Conservation (phyloP, 306 rosid species). For the Cyclanthera cordifolia region DNA sequence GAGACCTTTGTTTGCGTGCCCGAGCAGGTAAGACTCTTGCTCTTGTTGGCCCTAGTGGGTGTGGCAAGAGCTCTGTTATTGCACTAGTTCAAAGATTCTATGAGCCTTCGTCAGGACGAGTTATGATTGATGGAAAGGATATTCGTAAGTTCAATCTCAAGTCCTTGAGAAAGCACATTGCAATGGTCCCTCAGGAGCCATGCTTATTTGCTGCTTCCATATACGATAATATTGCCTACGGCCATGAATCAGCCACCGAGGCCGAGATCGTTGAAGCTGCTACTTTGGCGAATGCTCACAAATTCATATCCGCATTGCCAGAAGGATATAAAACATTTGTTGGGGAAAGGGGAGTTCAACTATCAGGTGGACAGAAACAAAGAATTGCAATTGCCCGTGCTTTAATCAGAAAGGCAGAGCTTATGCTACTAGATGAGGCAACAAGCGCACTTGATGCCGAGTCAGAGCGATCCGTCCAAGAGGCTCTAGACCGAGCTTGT, state of each 20-base stretch:
- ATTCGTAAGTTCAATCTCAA: constrained; percentile 86
- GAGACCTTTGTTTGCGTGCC: constrained; percentile 80
- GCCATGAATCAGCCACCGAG: constrained; percentile 77
- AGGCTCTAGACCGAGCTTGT: constrained; percentile 83
- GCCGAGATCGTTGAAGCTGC: constrained; percentile 91
- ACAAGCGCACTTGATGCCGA: constrained; percentile 97
- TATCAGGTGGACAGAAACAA: constrained; percentile 94
- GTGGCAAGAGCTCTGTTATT: constrained; percentile 94
- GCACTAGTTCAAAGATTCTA: constrained; percentile 74
- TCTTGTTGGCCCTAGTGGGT: constrained; percentile 96
- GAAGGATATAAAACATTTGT: constrained; percentile 85
- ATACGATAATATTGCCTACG: constrained; percentile 85
- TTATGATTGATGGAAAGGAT: constrained; percentile 83
- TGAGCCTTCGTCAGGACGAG: constrained; percentile 83
- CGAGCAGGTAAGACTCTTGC: constrained; percentile 95
- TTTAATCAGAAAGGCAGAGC: constrained; percentile 71
- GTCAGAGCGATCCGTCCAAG: constrained; percentile 90
- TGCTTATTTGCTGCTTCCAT: constrained; percentile 80
- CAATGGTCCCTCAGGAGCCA: constrained; percentile 94
- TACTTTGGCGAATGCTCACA: constrained; percentile 80
- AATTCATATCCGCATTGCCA: constrained; percentile 70
- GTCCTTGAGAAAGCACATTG: constrained; percentile 76
- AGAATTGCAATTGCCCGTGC: constrained; percentile 90
- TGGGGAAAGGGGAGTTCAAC: constrained; percentile 89
- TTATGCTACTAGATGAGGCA: constrained; percentile 92